Evolutionary conservation across 345 rosid genomes (phyloP).

Genomic region (Eutrema heterophyllum): DNA sequence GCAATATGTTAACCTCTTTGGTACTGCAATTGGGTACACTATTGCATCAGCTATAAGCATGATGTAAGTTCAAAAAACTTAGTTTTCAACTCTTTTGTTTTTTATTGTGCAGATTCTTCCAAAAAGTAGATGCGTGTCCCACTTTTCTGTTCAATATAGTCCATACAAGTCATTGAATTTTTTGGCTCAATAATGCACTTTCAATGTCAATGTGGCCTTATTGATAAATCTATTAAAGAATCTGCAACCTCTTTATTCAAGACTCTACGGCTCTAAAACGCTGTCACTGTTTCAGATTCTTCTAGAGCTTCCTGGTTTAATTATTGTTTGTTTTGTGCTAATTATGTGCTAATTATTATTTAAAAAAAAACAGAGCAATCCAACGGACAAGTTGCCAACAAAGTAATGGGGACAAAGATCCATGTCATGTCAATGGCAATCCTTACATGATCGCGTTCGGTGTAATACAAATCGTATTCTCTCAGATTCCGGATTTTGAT

Average conservation of each 20-base stretch:
- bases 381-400: conserved; percentile 56
- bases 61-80: conserved; percentile 41
- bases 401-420: conserved; percentile 31
- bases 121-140: conserved; percentile 28
- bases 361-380: conserved; percentile 50
- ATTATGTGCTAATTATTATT: neutral
- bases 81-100: neutral
- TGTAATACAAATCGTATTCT: conserved; percentile 44
- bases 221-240: conserved; percentile 6
- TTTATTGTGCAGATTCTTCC: neutral
- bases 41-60: conserved; percentile 68
- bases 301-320: neutral
- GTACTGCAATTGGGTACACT: conserved; percentile 71
- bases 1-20: conserved; percentile 68
- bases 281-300: neutral
- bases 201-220: conserved; percentile 1
- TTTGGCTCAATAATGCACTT: conserved; percentile 11
- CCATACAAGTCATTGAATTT: neutral
- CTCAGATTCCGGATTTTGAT: conserved; percentile 80
- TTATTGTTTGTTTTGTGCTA: conserved; percentile 2
- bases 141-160: conserved; percentile 1
- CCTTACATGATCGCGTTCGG: conserved; percentile 73
- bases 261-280: conserved; percentile 11
- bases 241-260: neutral
- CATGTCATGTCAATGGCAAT: conserved; percentile 49